Evolutionary conservation across 176 grass and related monocot genomes (phyloP).

Genomic region (Carex parvula): DNA sequence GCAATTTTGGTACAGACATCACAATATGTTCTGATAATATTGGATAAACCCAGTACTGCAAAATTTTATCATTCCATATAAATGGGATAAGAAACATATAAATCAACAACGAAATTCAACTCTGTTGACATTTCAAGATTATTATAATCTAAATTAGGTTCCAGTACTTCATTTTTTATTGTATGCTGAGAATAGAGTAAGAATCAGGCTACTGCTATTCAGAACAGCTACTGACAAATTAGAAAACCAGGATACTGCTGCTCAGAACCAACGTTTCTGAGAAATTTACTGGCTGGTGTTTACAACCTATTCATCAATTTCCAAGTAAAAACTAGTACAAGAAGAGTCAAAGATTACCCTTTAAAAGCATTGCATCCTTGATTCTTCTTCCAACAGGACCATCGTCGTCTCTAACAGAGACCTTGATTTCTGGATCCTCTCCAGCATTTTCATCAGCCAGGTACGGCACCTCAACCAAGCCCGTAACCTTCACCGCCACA

Average conservation of each 20-base stretch:
- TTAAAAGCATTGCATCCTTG: conserved; percentile 84
- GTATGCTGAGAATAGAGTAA: not conserved
- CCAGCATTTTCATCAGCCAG: conserved; percentile 92
- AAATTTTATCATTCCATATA: not conserved
- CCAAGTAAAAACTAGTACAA: not conserved
- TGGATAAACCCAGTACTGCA: not conserved
- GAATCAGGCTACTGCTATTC: not conserved
- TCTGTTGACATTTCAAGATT: not conserved
- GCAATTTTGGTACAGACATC: not conserved
- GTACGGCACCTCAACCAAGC: conserved; percentile 79
- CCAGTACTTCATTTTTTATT: not conserved
- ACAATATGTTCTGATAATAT: not conserved
- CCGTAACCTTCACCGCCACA: conserved; percentile 47
- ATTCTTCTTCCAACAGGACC: conserved; percentile 56
- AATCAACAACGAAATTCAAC: not conserved
- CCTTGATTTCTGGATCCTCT: conserved; percentile 78
- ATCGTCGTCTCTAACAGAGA: conserved; percentile 74
- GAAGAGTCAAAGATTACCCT: conserved; percentile 5
- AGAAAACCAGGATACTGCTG: no score
- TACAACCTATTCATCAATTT: not conserved
- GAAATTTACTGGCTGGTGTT: not conserved
- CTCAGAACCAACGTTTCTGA: no score
- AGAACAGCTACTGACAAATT: not conserved
- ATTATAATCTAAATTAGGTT: not conserved
- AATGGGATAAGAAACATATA: not conserved